phyloP scores from a whole-genome alignment of 257 asterid species.

The Datura wrightii region DNA sequence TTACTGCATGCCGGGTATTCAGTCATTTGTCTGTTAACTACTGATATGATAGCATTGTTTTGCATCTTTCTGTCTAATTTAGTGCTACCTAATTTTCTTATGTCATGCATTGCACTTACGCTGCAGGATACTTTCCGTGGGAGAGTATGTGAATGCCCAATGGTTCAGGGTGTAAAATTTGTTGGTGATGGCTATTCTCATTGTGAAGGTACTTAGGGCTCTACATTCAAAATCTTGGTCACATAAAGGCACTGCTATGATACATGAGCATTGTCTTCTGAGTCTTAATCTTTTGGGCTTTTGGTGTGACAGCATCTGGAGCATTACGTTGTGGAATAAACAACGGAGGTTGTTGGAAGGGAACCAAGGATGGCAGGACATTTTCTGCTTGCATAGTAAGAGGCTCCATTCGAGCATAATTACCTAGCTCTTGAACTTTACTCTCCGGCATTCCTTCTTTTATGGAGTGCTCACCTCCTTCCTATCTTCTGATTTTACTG shows the following conservation, averaged over 20 bases:
- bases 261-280: conserved; percentile 16
- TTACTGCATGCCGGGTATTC: conserved; percentile 91
- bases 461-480: not conserved
- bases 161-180: conserved; percentile 80
- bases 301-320: conserved; percentile 75
- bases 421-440: conserved; percentile 1
- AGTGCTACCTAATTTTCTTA: not conserved
- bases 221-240: not conserved
- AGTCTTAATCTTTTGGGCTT: conserved; percentile 16
- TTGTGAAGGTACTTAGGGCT: conserved; percentile 68
- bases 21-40: not conserved
- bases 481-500: conserved; percentile 7
- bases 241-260: not conserved
- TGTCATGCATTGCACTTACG: not conserved
- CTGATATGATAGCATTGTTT: not conserved
- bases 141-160: conserved; percentile 87
- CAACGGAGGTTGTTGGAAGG: conserved; percentile 95
- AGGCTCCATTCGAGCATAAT: conserved; percentile 31
- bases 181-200: conserved; percentile 91
- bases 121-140: conserved; percentile 96
- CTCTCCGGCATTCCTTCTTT: not conserved
- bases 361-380: conserved; percentile 66
- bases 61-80: conserved; percentile 12
- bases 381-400: conserved; percentile 94
- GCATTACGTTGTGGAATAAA: conserved; percentile 80